Base-by-base conservation (phyloP, 805 yeast species). In the Phaffomyces thermotolerans region DNA sequence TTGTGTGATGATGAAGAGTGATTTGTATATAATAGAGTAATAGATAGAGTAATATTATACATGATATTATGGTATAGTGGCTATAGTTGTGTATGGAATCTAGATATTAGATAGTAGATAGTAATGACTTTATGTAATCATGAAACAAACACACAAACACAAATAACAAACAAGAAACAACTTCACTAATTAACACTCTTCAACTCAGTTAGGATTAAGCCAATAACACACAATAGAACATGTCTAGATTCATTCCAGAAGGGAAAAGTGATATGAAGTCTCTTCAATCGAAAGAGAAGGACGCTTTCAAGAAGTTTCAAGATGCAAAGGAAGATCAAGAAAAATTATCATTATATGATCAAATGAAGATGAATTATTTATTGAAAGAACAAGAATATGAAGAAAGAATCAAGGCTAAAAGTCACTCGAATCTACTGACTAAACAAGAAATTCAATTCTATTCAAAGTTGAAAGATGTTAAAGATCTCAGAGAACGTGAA, bases 1-100 rank as follows among this genome's bases (percentile, higher is more conserved):
- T 58, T 79, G 27, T 47, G 46, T 6, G 76, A 71, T 40, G 65
- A 63, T 9, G 53, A 45, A 22, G 45, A 23, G n/a, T 9, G 17
- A n/a, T 31, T 14, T n/a, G 12, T 8, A 12, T 25, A 20, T 20
- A 20, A 31, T 14, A 14, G 33, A 31, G 33, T n/a, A n/a, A 15
- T 31, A 31, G 17, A 6, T n/a, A n/a, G 9, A 13, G 12, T n/a
- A n/a, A n/a, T n/a, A n/a, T n/a, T n/a, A 25, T 25, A 25, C 9
- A 10, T 4, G 6, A 4, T 25, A 10, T 25, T 4, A 10, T 10
- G 15, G 13, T 27, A 27, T 27, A 27, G 22, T 20, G 22, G 22
- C 5, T 20, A 4, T 20, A 20, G 22, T 5, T 20, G 22, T 20
- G 22, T 20, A 20, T 20, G 5, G 22, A 5, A 20, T 20, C 22